Conservation (phyloP, 1,284 basidiomycete species). For the Irpex sp. region DNA sequence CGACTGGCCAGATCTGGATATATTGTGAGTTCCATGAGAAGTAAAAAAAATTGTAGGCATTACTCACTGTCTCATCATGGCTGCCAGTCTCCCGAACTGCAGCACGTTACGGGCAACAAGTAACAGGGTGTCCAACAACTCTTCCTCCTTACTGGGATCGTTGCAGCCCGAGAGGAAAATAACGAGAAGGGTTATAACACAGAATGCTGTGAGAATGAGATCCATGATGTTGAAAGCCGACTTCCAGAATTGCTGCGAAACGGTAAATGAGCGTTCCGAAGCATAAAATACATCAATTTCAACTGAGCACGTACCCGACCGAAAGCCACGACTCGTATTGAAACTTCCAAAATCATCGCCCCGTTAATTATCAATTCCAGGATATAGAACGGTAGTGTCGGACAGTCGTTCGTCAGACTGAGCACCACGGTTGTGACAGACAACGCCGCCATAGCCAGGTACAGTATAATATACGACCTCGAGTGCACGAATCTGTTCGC, state of each 20-base stretch:
- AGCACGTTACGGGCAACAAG: slow-evolving; percentile 88
- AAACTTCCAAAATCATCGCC: slow-evolving; percentile 91
- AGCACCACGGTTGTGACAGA: slow-evolving; percentile 91
- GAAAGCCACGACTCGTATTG: slow-evolving; percentile 84
- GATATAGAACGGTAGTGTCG: slow-evolving; percentile 80
- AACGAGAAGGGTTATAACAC: slow-evolving; percentile 81
- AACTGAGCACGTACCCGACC: slow-evolving; percentile 62
- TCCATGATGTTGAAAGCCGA: slow-evolving; percentile 89
- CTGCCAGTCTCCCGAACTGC: slow-evolving; percentile 85
- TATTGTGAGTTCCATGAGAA: not conserved
- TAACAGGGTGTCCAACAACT: slow-evolving; percentile 85
- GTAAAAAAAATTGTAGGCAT: not conserved
- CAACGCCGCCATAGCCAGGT: slow-evolving; percentile 85
- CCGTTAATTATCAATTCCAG: slow-evolving; percentile 89
- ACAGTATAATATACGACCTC: slow-evolving; percentile 77
- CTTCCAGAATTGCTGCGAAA: slow-evolving; percentile 87
- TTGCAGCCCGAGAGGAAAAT: slow-evolving; percentile 82
- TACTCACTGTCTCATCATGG: slow-evolving; percentile 86
- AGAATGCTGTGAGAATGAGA: slow-evolving; percentile 81
- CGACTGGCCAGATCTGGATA: slow-evolving; percentile 83
- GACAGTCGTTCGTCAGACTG: slow-evolving; percentile 77
- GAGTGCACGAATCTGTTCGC: slow-evolving; percentile 87
- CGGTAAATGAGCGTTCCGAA: slow-evolving; percentile 1
- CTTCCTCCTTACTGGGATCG: slow-evolving; percentile 79
- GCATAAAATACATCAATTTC: not conserved